phyloP scores from a whole-genome alignment of 2,329 filamentous ascomycete genomes.

The Beauveria bassiana region DNA sequence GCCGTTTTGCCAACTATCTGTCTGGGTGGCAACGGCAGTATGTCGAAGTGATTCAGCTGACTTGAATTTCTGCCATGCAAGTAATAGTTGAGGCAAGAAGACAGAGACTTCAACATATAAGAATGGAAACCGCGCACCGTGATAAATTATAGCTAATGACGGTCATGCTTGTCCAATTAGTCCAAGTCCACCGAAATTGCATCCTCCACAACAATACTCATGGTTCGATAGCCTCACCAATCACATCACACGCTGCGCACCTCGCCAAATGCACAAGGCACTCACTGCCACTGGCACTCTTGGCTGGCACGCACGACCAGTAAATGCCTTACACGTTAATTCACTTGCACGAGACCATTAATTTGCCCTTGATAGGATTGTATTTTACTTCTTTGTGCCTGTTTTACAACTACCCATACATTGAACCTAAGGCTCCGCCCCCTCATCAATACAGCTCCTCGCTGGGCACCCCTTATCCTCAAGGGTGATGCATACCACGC shows the following conservation, averaged over 20 bases:
- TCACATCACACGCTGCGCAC: neutral
- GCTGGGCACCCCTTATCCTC: slow-evolving; percentile 2
- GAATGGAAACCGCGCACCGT: too few relatives aligned
- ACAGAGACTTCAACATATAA: too few relatives aligned
- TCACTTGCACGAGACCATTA: neutral
- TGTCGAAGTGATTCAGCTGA: too few relatives aligned
- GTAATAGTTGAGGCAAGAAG: too few relatives aligned
- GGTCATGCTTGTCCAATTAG: too few relatives aligned
- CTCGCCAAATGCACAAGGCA: neutral
- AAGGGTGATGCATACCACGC: slow-evolving; percentile 6
- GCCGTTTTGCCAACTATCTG: too few relatives aligned
- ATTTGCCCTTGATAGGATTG: slow-evolving; percentile 4
- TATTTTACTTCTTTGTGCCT: slow-evolving; percentile 12
- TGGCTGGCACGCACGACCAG: too few relatives aligned
- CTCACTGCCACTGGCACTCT: too few relatives aligned
- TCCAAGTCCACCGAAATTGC: neutral
- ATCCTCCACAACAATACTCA: neutral
- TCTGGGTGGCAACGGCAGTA: too few relatives aligned
- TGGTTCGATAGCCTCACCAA: neutral
- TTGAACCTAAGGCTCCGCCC: slow-evolving; percentile 1
- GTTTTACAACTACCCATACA: slow-evolving; percentile 14
- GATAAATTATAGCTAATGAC: too few relatives aligned
- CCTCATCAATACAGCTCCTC: slow-evolving; percentile 3
- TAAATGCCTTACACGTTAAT: too few relatives aligned
- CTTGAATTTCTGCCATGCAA: too few relatives aligned